A percentile compares a stretch with the other conserved stretches of the same genome.
These are phyloP conservation scores for Isatis lusitanica DNA, from an alignment of 441 rosid genomes.

Conservation along the genomic window DNA sequence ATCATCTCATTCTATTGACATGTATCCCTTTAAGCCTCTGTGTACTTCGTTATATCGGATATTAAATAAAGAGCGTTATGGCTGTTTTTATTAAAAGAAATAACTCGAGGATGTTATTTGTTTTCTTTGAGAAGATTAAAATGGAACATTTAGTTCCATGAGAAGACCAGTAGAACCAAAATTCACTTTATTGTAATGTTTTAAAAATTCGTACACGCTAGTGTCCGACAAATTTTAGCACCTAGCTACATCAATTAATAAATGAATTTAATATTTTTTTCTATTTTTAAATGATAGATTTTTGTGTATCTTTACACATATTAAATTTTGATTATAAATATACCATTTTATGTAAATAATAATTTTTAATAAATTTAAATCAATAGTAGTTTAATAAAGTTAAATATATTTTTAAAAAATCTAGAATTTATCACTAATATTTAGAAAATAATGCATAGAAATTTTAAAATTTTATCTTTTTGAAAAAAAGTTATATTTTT, in stretches of 20 bases:
- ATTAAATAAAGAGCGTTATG: conserved; percentile 26
- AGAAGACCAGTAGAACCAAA: background rate
- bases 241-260: background rate
- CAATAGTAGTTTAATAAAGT: no score
- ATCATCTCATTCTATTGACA: conserved; percentile 14
- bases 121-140: background rate
- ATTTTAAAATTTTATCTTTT: no score
- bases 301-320: no score
- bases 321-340: no score
- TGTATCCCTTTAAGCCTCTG: background rate
- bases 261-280: background rate
- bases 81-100: background rate
- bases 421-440: no score
- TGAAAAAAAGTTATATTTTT: no score
- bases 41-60: conserved; percentile 16
- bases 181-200: background rate
- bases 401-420: no score
- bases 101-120: background rate
- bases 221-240: background rate
- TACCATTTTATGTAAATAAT: no score
- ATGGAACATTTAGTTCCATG: background rate
- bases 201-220: background rate
- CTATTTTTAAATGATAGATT: no score
- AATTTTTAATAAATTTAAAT: no score
- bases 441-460: no score